Conservation (phyloP, 305 asterid genomes). For the Fraxinus latifolia region DNA sequence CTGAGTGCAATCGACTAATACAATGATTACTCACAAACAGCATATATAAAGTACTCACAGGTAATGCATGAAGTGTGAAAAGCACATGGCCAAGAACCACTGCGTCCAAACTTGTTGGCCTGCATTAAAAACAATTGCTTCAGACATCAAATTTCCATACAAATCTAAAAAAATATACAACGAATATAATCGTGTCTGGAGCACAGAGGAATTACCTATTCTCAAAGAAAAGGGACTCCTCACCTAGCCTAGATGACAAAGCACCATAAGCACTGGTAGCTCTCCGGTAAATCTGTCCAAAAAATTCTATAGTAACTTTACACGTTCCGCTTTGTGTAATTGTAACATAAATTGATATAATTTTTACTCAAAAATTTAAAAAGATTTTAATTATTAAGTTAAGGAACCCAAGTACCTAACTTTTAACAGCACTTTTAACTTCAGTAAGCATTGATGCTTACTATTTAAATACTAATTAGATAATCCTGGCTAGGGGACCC, state of each 20-base stretch:
- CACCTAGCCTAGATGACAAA: slow-evolving; percentile 69
- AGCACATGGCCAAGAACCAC: slow-evolving; percentile 70
- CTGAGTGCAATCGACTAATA: not conserved
- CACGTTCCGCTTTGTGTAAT: not conserved
- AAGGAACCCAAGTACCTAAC: not conserved
- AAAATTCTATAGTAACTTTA: not conserved
- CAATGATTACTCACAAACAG: not conserved
- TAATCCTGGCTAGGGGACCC: not conserved
- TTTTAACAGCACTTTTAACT: not conserved
- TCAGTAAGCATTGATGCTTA: not conserved
- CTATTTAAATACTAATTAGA: not conserved
- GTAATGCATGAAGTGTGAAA: slow-evolving; percentile 74
- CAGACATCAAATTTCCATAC: slow-evolving; percentile 16
- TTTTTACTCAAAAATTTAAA: not conserved
- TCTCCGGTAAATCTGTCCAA: slow-evolving; percentile 67
- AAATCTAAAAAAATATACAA: not conserved
- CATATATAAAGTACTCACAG: slow-evolving; percentile 57
- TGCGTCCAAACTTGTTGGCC: slow-evolving; percentile 96
- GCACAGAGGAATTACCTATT: slow-evolving; percentile 44
- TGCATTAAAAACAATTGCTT: slow-evolving; percentile 32
- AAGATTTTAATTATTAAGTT: not conserved
- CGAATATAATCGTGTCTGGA: not conserved
- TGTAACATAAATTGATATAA: not conserved
- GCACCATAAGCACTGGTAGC: slow-evolving; percentile 64
- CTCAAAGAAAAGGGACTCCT: slow-evolving; percentile 60